Base-by-base conservation (phyloP, 1,139 yeast genomes). In the Suhomyces terraborum region DNA sequence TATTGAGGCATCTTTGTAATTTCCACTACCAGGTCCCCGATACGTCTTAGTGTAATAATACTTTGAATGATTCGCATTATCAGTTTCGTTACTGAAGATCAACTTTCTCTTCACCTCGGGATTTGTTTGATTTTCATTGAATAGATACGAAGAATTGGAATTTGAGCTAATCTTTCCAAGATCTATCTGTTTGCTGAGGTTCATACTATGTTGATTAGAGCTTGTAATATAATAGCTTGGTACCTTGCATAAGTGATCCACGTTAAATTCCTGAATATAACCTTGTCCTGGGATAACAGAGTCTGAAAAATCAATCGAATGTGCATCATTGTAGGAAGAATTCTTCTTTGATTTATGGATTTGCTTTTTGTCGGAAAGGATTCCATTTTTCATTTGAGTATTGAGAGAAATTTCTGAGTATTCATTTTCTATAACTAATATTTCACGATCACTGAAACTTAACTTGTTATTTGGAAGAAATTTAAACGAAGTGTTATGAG, bases 1-100 rank as follows among this genome's bases (percentile, higher is more conserved):
- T 20, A 72, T 53, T 2, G 75, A 66, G 0, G 72, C 75, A 52
- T 73, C 78, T 48, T 73, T 73, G 48, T 70, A 73, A 46, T 70
- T 72, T 4, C 78, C 77, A 42, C 73, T 67, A 1, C 77, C 77
- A 4, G 76, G 75, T 0, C 78, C 77, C 33, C 77, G 57, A 45
- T 69, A 69, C 19, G 64, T 56, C 46, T 69, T 69, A 12, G 66
- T 60, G 48, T 72, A 73, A 49, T 61, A 72, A 48, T 72, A 73
- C 46, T 66, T 71, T 29, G 66, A 54, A 42, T 64, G 66, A 42
- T 60, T 60, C 46, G 59, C 57, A 30, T 59, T 58, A 38, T 69
- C 75, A 42, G 57, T 62, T 40, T 71, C 75, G 42, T 61, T 64
- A 46, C 61, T 65, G 36, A 63, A 60, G 4, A 64, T 62, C 31